Evolutionary conservation across 495 filamentous ascomycete species (phyloP).

Genomic region (Penicillium canariense): DNA sequence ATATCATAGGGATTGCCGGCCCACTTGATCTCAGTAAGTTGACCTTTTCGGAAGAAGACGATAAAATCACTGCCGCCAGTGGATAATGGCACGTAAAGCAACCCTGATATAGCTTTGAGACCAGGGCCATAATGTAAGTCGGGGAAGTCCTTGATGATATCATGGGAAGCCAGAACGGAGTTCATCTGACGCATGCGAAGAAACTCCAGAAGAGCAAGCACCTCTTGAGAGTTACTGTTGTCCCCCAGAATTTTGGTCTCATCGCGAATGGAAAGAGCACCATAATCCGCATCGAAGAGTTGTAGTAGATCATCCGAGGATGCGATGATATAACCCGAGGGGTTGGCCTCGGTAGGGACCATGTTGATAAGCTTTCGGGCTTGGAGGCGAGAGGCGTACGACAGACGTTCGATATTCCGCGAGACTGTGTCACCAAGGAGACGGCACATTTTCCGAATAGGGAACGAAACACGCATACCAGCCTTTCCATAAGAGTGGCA

Average conservation of each 20-base stretch:
- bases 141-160: conserved; percentile 75
- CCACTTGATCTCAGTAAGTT: conserved; percentile 81
- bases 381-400: conserved; percentile 80
- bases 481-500: conserved; percentile 81
- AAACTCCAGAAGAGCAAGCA: conserved; percentile 83
- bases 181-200: conserved; percentile 71
- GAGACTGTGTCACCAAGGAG: conserved; percentile 85
- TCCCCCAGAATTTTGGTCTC: conserved; percentile 86
- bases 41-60: conserved; percentile 82
- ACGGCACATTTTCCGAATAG: conserved; percentile 92
- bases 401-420: conserved; percentile 84
- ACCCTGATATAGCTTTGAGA: conserved; percentile 73
- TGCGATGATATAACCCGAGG: conserved; percentile 89
- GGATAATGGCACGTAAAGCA: conserved; percentile 82
- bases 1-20: conserved; percentile 91
- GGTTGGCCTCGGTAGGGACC: conserved; percentile 75
- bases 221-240: conserved; percentile 74
- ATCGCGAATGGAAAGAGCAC: conserved; percentile 77
- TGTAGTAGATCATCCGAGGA: conserved; percentile 84
- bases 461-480: conserved; percentile 89
- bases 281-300: conserved; percentile 86
- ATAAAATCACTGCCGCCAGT: conserved; percentile 81
- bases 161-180: conserved; percentile 76
- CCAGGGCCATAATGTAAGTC: conserved; percentile 80
- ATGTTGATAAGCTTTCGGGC: conserved; percentile 40